Conservation (phyloP, 768 basidiomycete genomes). For the Leccinum variicolor region DNA sequence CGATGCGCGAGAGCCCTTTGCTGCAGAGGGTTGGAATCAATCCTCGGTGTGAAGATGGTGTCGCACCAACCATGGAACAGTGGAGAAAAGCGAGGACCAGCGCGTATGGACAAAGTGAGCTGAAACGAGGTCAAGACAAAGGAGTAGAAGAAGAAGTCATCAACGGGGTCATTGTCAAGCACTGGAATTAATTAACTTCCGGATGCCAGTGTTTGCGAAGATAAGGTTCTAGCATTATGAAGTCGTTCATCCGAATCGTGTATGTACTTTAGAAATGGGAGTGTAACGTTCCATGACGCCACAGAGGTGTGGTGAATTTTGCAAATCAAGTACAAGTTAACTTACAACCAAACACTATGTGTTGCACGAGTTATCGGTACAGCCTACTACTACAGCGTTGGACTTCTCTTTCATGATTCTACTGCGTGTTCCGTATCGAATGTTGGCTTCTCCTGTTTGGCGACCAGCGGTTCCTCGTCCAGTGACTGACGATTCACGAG, state of each 20-base stretch:
- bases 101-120: not conserved
- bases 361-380: not conserved
- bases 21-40: not conserved
- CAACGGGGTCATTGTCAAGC: not conserved
- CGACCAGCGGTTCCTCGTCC: conserved; percentile 5
- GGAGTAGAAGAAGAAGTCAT: not conserved
- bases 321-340: no score
- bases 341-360: not conserved
- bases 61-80: not conserved
- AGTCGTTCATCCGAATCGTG: no score
- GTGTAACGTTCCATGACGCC: no score
- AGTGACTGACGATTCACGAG: conserved; percentile 35
- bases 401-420: not conserved
- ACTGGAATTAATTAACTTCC: not conserved
- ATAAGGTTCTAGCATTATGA: no score
- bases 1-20: not conserved
- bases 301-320: no score
- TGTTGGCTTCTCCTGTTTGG: conserved; percentile 15
- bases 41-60: not conserved
- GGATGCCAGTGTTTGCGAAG: no score
- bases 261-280: no score
- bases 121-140: not conserved
- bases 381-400: not conserved
- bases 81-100: not conserved
- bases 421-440: conserved; percentile 15